Evolutionary conservation across 345 rosid species (phyloP), one percentile per base, ranked within the genome.

Genomic region (Angophora floribunda): DNA sequence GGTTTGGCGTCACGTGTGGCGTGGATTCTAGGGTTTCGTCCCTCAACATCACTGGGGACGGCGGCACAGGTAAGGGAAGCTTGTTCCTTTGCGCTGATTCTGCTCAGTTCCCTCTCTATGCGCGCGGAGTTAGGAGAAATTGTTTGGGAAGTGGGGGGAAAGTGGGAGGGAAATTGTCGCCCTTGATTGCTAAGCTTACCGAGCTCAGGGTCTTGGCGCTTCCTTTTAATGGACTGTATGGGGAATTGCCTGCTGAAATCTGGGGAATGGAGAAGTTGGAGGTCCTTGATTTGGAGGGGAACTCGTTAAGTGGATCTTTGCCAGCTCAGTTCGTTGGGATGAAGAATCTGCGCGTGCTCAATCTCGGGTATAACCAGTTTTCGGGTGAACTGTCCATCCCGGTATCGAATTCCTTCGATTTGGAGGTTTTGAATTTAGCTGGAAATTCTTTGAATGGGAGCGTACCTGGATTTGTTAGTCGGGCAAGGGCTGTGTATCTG

Each of bases 201-300:
- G 94, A 94, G 82, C 96, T 97, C 85, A 94, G 94, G 90, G 92
- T 97, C 87, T 89, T 96, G 59, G 96, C 99, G 32, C 91, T 97
- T 53, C 99, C 98, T 13, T 97, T 96, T 30, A 95, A 96, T 93
- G 94, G 95, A 59, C 92, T 97, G 86, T 26, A 17, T 53, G 98
- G 97, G 90, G 94, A 91, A 88, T 91, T 97, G 89, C 97, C 99
- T 65, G 44, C 80, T 41, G 97, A 93, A 90, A 91, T 97, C 50
- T 96, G 98, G 98, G 93, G 89, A 13, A 94, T 97, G 98, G 91
- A 93, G 88, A 96, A 94, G 91, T 91, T 97, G 70, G 96, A 95
- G 89, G 95, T 97, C 85, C 93, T 97, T 93, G 99, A 97, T 95
- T 94, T 97, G 30, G 99, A 97, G 89, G 99, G 96, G 30, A 95